Evolutionary conservation across 2,329 filamentous ascomycete species (phyloP), one percentile per base, ranked within the genome.

Genomic region (Fusarium solani-melongenae): DNA sequence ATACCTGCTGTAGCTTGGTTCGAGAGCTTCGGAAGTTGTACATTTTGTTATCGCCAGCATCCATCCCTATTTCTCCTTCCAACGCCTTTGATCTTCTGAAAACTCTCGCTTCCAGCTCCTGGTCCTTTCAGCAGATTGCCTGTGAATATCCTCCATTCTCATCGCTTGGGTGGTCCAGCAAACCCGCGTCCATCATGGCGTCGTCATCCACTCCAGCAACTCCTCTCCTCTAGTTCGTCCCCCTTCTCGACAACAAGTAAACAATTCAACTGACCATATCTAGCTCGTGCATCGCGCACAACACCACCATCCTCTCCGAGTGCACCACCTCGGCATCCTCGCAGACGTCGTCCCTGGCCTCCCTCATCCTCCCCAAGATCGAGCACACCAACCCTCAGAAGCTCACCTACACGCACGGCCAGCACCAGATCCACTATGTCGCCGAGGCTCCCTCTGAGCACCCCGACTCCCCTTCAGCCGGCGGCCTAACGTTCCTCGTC

Each of bases 361-460:
- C 95, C 51, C 88, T 98, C 78, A 95, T 99, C 86, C 94, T 99
- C 51, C 96, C 97, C 67, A 98, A 98, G 83, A 97, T 99, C 87
- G 88, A 89, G 64, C 96, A 99, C 86, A 85, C 87, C 73, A 86
- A 88, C 33, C 88, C 95, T 1, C 92, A 97, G 80, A 98, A 98
- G 84, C 90, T 97, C 75, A 98, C 96, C 63, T 98, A 97, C 86
- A 97, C 94, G 44, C 95, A 98, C 83, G 93, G 95, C 84, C 88
- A 92, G 69, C 92, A 97, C 83, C 94, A 96, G 87, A 96, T 98
- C 83, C 96, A 99, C 88, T 98, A 97, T 87, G 93, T 98, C 80
- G 90, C 95, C 79, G 93, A 96, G 80, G 91, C 94, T 1, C 92
- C 94, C 11, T 92, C 91, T 4, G 89, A 89, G 77, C 89, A 92